Conservation (phyloP, 768 basidiomycete genomes). For the Kwoniella pini region DNA sequence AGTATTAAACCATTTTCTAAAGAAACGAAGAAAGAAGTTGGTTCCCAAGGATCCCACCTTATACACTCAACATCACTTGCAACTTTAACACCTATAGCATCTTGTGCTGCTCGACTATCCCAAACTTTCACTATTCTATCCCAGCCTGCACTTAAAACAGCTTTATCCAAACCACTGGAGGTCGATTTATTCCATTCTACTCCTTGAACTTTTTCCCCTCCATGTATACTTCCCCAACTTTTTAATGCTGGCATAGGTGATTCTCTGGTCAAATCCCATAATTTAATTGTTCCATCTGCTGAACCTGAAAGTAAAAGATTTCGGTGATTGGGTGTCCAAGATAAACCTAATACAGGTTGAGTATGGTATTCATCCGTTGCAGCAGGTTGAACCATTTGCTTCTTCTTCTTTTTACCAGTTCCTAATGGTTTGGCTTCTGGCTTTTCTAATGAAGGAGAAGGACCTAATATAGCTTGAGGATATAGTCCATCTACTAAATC, state of each 20-base stretch:
- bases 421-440: constrained; percentile 58
- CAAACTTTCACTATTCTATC: constrained; percentile 94
- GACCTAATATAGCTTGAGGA: constrained; percentile 85
- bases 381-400: constrained; percentile 71
- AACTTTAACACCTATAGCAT: constrained; percentile 78
- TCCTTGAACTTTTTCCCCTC: constrained; percentile 92
- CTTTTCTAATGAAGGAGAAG: constrained; percentile 60
- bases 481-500: constrained; percentile 93
- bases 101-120: constrained; percentile 79
- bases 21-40: constrained; percentile 82
- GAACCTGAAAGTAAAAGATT: constrained; percentile 88
- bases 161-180: constrained; percentile 66
- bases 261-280: constrained; percentile 87
- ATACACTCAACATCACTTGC: constrained; percentile 92
- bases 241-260: constrained; percentile 67
- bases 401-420: constrained; percentile 96
- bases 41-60: constrained; percentile 95
- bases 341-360: constrained; percentile 87
- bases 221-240: constrained; percentile 65
- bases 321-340: constrained; percentile 88
- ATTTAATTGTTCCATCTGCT: constrained; percentile 92
- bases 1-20: constrained; percentile 92
- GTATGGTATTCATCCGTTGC: constrained; percentile 74
- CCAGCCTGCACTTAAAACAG: constrained; percentile 88
- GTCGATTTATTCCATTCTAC: constrained; percentile 86